A percentile compares a stretch with the other conserved stretches of the same genome.
phyloP scores from a whole-genome alignment of 2,329 filamentous ascomycete species.

The Acrocalymma vagum region DNA sequence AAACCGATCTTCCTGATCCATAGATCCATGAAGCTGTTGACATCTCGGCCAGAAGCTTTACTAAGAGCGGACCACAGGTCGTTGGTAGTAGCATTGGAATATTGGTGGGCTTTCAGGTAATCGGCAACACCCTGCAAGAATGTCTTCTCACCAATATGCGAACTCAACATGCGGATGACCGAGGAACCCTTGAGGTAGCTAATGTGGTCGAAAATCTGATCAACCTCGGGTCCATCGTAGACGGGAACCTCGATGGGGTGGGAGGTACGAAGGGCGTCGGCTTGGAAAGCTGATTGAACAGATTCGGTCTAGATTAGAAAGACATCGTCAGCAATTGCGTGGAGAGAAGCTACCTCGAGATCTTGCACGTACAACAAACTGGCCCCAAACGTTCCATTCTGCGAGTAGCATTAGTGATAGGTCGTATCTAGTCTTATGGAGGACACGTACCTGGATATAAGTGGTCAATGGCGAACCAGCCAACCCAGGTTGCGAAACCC shows the following conservation, averaged over 20 bases:
- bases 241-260: conserved; percentile 98
- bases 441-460: conserved; percentile 74
- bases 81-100: conserved; percentile 88
- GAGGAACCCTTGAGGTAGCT: conserved; percentile 97
- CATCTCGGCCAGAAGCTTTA: conserved; percentile 86
- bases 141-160: conserved; percentile 84
- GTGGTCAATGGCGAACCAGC: conserved; percentile 90
- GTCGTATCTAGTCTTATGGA: neutral
- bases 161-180: conserved; percentile 94
- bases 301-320: conserved; percentile 74
- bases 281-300: conserved; percentile 87
- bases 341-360: conserved; percentile 60
- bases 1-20: conserved; percentile 98
- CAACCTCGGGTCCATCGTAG: conserved; percentile 90
- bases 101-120: conserved; percentile 89
- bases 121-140: conserved; percentile 91
- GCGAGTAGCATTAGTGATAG: conserved; percentile 15
- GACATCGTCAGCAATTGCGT: conserved; percentile 45
- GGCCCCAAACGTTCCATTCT: conserved; percentile 98
- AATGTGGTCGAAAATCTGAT: conserved; percentile 97
- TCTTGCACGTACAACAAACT: conserved; percentile 79
- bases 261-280: conserved; percentile 89
- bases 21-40: conserved; percentile 86
- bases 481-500: conserved; percentile 98
- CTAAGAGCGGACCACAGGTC: conserved; percentile 91